Evolutionary conservation across 495 filamentous ascomycete genomes (phyloP), one percentile per base, ranked within the genome.

Genomic region (Lophiostoma macrostomum): DNA sequence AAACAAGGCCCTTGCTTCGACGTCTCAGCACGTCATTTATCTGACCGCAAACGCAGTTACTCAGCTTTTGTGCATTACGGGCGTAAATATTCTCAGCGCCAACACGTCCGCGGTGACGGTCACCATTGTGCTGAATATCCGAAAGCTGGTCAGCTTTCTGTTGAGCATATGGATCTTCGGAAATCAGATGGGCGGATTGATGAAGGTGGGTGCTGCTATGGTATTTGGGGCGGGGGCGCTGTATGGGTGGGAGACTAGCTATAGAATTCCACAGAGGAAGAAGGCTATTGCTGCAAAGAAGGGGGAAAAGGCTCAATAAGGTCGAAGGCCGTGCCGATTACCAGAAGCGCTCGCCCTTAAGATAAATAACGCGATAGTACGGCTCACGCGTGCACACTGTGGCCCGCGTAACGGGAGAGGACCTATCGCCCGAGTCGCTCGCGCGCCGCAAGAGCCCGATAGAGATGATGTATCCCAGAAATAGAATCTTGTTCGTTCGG

Each of bases 131-230:
- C 77, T 98, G 22, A 98, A 97, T 67, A 85, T 98, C 40, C 79
- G 93, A 61, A 98, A 98, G 69, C 74, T 98, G n/a, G 83, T 94
- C 16, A 94, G 88, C 53, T 77, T 97, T 48, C 67, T 96, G 54
- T 63, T 97, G 31, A 96, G 91, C 53, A 90, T 96, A 53, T 90
- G 87, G 76, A 67, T 97, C 2, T 98, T 98, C 70, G 93, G 91
- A 7, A 96, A 97, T 64, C 64, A 77, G 27, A 69, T 98, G 56
- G 78, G 82, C 0, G 69, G 74, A 2, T 84, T 87, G 30, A 91
- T 96, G 35, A 65, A 94, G 32, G 49, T 88, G 12, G 93, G 93
- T 19, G 90, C 91, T 1, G 71, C 77, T 4, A 75, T 96, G 28
- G 94, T 97, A 11, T 97, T 96, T 73, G 74, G 80, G 11, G 89